These are phyloP conservation scores for Cyclotella kingstonii DNA, from an alignment of 108 stramenopile species.

Conservation along the genomic window DNA sequence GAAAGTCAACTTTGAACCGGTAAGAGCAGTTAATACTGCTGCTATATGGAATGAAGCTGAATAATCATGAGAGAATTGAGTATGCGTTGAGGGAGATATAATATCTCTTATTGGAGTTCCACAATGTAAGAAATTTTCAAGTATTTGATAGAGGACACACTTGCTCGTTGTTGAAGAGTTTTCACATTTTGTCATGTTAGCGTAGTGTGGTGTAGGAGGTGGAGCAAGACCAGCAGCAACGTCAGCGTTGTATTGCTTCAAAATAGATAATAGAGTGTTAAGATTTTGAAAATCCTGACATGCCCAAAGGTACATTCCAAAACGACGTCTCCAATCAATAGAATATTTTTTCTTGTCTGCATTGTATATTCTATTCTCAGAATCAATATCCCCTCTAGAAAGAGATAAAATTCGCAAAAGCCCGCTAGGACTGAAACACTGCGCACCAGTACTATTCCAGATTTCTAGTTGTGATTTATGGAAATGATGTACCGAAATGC, in stretches of 20 bases:
- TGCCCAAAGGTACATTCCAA: constrained; percentile 62
- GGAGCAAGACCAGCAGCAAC: constrained; percentile 54
- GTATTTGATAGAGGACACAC: constrained; percentile 55
- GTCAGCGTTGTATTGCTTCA: constrained; percentile 54
- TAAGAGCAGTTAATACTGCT: constrained; percentile 52
- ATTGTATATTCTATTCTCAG: constrained; percentile 55
- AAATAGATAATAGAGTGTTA: constrained; percentile 31
- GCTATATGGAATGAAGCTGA: constrained; percentile 53
- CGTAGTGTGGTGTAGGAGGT: constrained; percentile 45
- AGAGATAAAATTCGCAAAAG: constrained; percentile 55
- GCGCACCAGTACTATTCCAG: constrained; percentile 47
- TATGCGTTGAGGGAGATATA: constrained; percentile 35
- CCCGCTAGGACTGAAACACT: constrained; percentile 28
- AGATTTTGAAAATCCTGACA: constrained; percentile 25
- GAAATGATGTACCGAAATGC: constrained; percentile 28
- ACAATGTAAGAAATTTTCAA: constrained; percentile 32
- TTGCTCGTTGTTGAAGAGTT: constrained; percentile 12
- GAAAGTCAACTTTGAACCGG: constrained; percentile 30
- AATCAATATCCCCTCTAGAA: constrained; percentile 48
- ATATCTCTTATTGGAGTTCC: constrained; percentile 19
- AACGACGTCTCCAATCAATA: constrained; percentile 72
- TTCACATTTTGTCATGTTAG: neutral
- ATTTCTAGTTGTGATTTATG: constrained; percentile 36
- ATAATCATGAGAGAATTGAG: constrained; percentile 42
- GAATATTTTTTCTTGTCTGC: constrained; percentile 20